phyloP scores from a whole-genome alignment of 768 basidiomycete genomes.

The Xerocomellus amylosporus region DNA sequence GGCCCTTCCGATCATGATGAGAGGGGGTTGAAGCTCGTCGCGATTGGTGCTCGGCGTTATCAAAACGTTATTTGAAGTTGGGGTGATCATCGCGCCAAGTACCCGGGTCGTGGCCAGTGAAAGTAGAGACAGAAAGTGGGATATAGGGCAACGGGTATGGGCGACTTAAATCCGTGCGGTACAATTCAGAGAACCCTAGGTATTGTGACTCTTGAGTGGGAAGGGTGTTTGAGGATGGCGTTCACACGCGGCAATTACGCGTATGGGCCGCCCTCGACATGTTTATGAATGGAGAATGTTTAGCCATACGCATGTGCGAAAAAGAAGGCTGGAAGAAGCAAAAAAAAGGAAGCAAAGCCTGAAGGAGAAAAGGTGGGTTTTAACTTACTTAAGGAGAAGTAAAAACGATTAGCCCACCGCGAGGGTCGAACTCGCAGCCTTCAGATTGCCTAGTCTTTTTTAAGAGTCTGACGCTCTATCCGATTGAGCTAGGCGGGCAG shows the following conservation, averaged over 20 bases:
- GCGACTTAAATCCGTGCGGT: background rate
- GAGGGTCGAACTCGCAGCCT: conserved; percentile 66
- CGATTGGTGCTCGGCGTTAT: too few relatives aligned
- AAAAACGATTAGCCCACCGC: conserved; percentile 49
- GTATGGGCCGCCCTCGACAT: background rate
- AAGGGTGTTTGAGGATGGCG: background rate
- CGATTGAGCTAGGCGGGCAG: conserved; percentile 64
- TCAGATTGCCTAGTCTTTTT: conserved; percentile 42
- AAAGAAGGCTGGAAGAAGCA: background rate
- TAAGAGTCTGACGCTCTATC: conserved; percentile 69
- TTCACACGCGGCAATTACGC: background rate
- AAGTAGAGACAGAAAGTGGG: too few relatives aligned
- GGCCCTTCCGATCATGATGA: too few relatives aligned
- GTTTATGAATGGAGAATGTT: background rate
- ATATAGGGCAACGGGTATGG: background rate
- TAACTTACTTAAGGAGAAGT: background rate
- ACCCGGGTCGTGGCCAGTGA: background rate
- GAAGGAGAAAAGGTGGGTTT: background rate
- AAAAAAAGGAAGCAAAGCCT: too few relatives aligned
- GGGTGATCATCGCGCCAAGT: background rate
- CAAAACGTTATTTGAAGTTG: background rate
- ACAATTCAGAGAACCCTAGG: background rate
- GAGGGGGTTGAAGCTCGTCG: too few relatives aligned
- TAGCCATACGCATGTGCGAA: background rate
- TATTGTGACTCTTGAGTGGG: background rate